These are phyloP conservation scores for Pseudopyricularia cyperi DNA, from an alignment of 2,329 filamentous ascomycete genomes.

Conservation along the genomic window DNA sequence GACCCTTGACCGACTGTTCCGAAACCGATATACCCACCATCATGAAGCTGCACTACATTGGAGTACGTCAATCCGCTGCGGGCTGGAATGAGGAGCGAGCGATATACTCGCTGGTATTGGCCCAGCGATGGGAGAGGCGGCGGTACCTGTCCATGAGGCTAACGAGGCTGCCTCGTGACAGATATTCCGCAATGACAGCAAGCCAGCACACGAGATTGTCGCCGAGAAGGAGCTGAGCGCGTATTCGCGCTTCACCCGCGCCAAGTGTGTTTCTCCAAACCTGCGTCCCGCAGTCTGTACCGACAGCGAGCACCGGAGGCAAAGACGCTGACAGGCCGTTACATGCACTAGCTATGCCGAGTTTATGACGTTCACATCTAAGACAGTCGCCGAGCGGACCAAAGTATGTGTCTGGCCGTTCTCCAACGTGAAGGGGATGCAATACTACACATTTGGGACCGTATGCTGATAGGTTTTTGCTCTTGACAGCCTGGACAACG, in stretches of 20 bases:
- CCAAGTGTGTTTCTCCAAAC: slow-evolving; percentile 35
- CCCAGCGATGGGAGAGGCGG: neutral
- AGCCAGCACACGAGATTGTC: slow-evolving; percentile 64
- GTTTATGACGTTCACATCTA: slow-evolving; percentile 68
- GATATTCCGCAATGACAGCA: slow-evolving; percentile 69
- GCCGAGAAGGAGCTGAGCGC: slow-evolving; percentile 65
- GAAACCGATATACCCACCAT: slow-evolving; percentile 18
- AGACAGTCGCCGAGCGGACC: slow-evolving; percentile 79
- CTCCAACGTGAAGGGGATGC: neutral
- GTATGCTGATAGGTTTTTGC: neutral
- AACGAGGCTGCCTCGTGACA: slow-evolving; percentile 18
- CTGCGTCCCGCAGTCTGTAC: neutral
- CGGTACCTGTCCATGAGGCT: neutral
- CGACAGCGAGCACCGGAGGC: too few species aligned
- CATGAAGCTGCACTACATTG: slow-evolving; percentile 85
- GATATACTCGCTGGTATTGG: neutral
- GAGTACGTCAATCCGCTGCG: slow-evolving; percentile 39
- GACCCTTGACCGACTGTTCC: neutral
- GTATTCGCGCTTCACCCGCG: slow-evolving; percentile 69
- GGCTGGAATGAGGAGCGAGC: neutral
- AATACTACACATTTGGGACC: neutral
- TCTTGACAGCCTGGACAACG: slow-evolving; percentile 50
- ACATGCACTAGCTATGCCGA: slow-evolving; percentile 29
- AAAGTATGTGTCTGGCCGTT: slow-evolving; percentile 8
- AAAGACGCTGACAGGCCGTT: neutral